Base-by-base conservation (phyloP, 352 stramenopile genomes). In the Plasmopara muralis region DNA sequence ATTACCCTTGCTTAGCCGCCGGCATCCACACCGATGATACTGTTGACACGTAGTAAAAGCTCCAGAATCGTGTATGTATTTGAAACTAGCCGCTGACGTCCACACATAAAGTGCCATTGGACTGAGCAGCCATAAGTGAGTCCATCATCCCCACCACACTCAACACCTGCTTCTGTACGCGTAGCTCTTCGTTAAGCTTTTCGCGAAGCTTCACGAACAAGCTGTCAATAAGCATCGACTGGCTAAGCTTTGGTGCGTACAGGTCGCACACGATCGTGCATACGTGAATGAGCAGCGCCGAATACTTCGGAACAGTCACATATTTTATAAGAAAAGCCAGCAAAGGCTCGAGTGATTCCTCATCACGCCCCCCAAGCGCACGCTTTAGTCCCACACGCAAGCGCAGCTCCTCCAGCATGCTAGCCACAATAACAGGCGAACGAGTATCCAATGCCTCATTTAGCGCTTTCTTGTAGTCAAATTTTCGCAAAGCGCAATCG, bases 281-380 rank as follows among this genome's bases (percentile, higher is more conserved):
- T 30, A 98, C 90, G 35, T 89, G 83, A 38, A 97, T 82, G 14
- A 98, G 77, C 37, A 97, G 62, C 28, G 75, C 73, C 18, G 89
- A 80, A 74, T 97, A 98, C 66, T 96, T 92, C 16, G 95, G 93
- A 68, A 97, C 84, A 42, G 91, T 90, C 51, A 98, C 88, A 66
- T 97, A 98, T 68, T 95, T 93, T 61, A 95, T 94, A 29, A 96
- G 79, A 65, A 98, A 98, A 53, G 93, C 89, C 25, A 98, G 70
- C 34, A 98, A 65, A 13, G 94, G 90, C 72, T 98, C 92, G 9
- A 98, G 71, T 15, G 86, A 89, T 53, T 97, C 87, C 63, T 98
- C 95, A 57, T 98, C 90, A 20, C 94, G 87, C 47, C 93, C 93
- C 12, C 74, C 72, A 10, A 98, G 66, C 14, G 95, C 94, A 53